A percentile compares a stretch with the other conserved stretches of the same genome.
Evolutionary conservation across 2,329 filamentous ascomycete genomes (phyloP).

Genomic region (Penicillium sp.): DNA sequence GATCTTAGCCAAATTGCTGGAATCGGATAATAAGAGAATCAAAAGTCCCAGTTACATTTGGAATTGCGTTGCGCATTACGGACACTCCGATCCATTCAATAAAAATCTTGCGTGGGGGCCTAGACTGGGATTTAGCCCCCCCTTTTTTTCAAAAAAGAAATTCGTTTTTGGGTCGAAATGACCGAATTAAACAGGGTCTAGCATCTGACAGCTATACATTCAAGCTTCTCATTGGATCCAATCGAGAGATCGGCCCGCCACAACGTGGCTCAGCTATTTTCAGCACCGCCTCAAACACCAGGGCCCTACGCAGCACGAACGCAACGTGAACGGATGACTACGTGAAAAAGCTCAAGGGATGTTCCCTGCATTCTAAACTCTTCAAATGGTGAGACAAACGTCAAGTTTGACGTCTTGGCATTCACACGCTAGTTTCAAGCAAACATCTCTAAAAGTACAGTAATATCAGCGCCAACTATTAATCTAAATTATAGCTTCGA

Average conservation of each 20-base stretch:
- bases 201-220: neutral
- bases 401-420: conserved; percentile 11
- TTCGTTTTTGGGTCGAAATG: neutral
- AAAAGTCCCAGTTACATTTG: conserved; percentile 2
- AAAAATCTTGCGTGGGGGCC: neutral
- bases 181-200: neutral
- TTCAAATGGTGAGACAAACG: neutral
- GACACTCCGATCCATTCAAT: conserved; percentile 1
- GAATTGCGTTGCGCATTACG: conserved; percentile 1
- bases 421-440: conserved; percentile 8
- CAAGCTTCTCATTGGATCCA: conserved; percentile 1
- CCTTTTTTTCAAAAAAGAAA: neutral
- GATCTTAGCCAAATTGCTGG: neutral
- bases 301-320: neutral
- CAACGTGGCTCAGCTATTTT: conserved; percentile 17
- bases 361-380: neutral
- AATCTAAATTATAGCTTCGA: conserved; percentile 8
- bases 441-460: conserved; percentile 1
- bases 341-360: neutral
- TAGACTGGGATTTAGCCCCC: conserved; percentile 1
- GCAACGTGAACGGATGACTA: neutral
- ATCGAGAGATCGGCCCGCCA: conserved; percentile 10
- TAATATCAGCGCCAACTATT: conserved; percentile 1
- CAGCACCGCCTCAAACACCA: conserved; percentile 14
- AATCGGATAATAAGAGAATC: neutral